Evolutionary conservation across 495 filamentous ascomycete genomes (phyloP).

Genomic region (Cryomyces minteri): DNA sequence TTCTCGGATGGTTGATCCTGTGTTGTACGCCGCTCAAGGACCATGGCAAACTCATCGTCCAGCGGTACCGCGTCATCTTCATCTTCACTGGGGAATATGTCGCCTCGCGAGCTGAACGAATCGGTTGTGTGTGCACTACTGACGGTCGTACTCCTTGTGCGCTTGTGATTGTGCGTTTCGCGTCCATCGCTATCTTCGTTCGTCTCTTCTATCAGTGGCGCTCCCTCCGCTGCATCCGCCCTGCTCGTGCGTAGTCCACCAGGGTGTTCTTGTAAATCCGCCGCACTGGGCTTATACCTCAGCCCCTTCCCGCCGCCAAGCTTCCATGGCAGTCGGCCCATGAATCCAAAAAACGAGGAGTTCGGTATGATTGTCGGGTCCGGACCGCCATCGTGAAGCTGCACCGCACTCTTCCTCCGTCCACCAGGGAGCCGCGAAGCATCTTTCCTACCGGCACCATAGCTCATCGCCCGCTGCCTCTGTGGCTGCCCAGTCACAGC

Average conservation of each 20-base stretch:
- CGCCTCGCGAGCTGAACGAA: slow-evolving; percentile 79
- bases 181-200: slow-evolving; percentile 26
- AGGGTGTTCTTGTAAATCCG: slow-evolving; percentile 81
- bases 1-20: slow-evolving; percentile 40
- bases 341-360: slow-evolving; percentile 69
- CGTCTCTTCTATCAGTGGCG: slow-evolving; percentile 52
- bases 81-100: slow-evolving; percentile 82
- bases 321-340: slow-evolving; percentile 70
- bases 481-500: slow-evolving; percentile 40
- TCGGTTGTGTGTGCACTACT: slow-evolving; percentile 73
- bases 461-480: slow-evolving; percentile 71
- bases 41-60: slow-evolving; percentile 82
- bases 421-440: slow-evolving; percentile 8
- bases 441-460: slow-evolving; percentile 44
- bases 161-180: slow-evolving; percentile 24
- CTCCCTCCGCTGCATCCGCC: slow-evolving; percentile 29
- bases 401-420: slow-evolving; percentile 45
- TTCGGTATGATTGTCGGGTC: slow-evolving; percentile 87
- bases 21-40: slow-evolving; percentile 47
- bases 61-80: slow-evolving; percentile 84
- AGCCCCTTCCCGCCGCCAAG: slow-evolving; percentile 51
- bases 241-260: slow-evolving; percentile 26
- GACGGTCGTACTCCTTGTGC: slow-evolving; percentile 61
- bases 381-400: slow-evolving; percentile 34
- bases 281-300: slow-evolving; percentile 78